Percentiles rank a stretch among this genome's conserved stretches.
Evolutionary conservation across 176 grass and related monocot genomes (phyloP).

Genomic region (Lolium perenne): DNA sequence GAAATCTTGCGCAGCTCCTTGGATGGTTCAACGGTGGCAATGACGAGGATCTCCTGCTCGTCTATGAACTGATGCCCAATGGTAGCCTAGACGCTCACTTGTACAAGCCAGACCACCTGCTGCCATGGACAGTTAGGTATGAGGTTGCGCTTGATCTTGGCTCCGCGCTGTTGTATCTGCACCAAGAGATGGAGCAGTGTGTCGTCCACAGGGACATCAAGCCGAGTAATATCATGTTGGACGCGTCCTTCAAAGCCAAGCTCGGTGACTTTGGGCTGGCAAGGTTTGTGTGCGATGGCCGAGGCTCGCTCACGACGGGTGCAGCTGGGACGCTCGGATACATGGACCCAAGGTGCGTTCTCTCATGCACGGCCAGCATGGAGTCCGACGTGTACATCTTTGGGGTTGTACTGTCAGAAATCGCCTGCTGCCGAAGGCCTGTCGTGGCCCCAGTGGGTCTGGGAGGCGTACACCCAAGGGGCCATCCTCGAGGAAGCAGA

Average conservation of each 20-base stretch:
- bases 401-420: too few species aligned
- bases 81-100: too few species aligned
- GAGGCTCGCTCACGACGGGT: too few species aligned
- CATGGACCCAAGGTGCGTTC: not conserved
- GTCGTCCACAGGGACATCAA: not conserved
- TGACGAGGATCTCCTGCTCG: too few species aligned
- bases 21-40: too few species aligned
- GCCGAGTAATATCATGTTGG: not conserved
- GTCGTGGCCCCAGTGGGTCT: too few species aligned
- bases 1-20: too few species aligned
- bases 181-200: not conserved
- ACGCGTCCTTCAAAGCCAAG: not conserved
- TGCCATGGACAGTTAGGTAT: not conserved
- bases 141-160: not conserved
- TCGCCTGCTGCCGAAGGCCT: too few species aligned
- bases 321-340: not conserved
- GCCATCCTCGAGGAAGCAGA: too few species aligned
- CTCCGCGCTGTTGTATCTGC: not conserved
- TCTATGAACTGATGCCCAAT: too few species aligned
- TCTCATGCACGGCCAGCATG: not conserved
- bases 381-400: not conserved
- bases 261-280: slow-evolving; percentile 34
- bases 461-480: too few species aligned
- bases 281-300: not conserved
- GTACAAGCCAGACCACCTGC: too few species aligned